Base-by-base conservation (phyloP, 768 basidiomycete species). In the Melanogaster broomeanus region DNA sequence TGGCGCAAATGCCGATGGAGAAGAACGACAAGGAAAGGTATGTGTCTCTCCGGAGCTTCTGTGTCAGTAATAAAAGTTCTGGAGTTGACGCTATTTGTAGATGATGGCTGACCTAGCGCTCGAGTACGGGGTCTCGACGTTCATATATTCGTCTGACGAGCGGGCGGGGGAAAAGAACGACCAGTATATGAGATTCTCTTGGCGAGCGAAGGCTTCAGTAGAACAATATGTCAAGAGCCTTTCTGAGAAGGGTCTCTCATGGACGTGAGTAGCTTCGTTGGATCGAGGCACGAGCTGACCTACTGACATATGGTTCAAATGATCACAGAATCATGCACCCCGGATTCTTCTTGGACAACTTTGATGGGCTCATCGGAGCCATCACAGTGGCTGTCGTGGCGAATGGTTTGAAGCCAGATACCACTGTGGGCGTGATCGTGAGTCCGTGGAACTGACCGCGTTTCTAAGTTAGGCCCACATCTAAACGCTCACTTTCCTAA, bases 261-360 rank as follows among this genome's bases (percentile, higher is more conserved):
- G 74, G 74, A 74, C 72, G 74, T 75, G 45, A 47, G 74, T 64
- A 18, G 11, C 42, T 12, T 38, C 27, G 18, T 19, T 39, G 18
- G 19, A 24, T n/a, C n/a, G 6, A 41, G 13, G 7, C 19, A 22
- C 39, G 2, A 22, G 45, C n/a, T 39, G 15, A 11, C 6, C 28
- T 19, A 1, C n/a, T n/a, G n/a, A 21, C 33, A 31, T 27, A 2
- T 7, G 27, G 30, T 31, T 25, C 21, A n/a, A 39, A 45, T n/a
- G n/a, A n/a, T n/a, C n/a, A 6, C 50, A 75, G 73, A 18, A 71
- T 77, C 44, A 44, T 77, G 21, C 73, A 74, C 6, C 74, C 74
- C 3, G 69, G 62, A 9, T 73, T 76, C 49, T 77, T 77, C 56
- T 72, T 76, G 73, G 75, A 76, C 44, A 76, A 76, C 45, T 75